Evolutionary conservation across 2,329 filamentous ascomycete species (phyloP), one percentile per base, ranked within the genome.

Genomic region (Neofusicoccum ribis): DNA sequence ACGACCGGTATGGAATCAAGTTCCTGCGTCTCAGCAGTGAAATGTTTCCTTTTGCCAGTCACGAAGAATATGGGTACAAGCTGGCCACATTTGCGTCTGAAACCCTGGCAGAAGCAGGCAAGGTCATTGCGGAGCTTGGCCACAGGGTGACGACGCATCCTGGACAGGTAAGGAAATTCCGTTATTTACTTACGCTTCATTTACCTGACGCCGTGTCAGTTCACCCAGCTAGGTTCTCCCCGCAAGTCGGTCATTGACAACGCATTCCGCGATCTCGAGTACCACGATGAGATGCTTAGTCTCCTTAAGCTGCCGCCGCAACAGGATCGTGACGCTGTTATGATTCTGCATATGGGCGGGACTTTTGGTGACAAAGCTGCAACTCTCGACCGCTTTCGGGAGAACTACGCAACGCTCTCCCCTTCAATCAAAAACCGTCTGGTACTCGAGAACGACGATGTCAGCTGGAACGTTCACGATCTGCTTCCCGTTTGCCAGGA

Each of bases 11-110:
- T 69, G 89, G 90, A 44, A 98, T 98, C 78, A 93, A 88, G 70
- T 97, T 98, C 76, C 87, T 98, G 86, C 87, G 94, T 1, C 82
- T 98, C 20, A 96, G 92, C 70, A 96, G 92, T 63, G 94, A 97
- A 71, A 97, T 97, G 91, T 98, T 98, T 69, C 94, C 94, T 0
- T 97, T 97, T 75, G 94, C 94, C 1, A 96, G 91, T 69, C 94
- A 98, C 72, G 85, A 86, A 27, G 90, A 92, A 67, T 90, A 96
- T 69, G 94, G 93, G 0, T 98, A 98, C 77, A 90, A 87, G 70
- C 83, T 98, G 12, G 89, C 88, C 0, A 89, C 91, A 0, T 97
- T 97, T 74, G 94, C 93, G 0, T 87, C 91, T 0, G 89, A 93
- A 14, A 88, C 86, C 0, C 82, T 98, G 9, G 89, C 86, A 2